Evolutionary conservation across 2,329 filamentous ascomycete species (phyloP), one percentile per base, ranked within the genome.

Genomic region (Ploettnerulaceae sp.): DNA sequence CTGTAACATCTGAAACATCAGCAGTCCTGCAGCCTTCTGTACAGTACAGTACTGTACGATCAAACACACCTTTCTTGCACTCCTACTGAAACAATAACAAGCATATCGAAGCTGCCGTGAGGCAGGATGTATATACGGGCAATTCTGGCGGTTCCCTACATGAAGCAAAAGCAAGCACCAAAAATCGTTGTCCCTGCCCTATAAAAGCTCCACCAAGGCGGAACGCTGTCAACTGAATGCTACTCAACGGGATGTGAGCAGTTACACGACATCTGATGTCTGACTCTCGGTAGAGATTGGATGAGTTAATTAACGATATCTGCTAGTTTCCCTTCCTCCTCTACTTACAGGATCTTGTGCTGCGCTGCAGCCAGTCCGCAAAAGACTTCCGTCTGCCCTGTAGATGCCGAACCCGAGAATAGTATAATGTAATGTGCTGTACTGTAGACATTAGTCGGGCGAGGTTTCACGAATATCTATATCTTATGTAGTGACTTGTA

Each of bases 61-160:
- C 51, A 52, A 54, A 54, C 50, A 53, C 40, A 44, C 37, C 46
- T 41, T 43, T 15, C 40, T 40, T 46, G 31, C 28, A 47, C 45
- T 47, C 33, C 42, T 29, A 44, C 18, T 48, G 49, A 48, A 52
- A 46, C 49, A 49, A n/a, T 46, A 32, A 21, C 34, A 41, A 43
- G 49, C 36, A 44, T 41, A 37, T 40, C 33, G 17, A 32, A 45
- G 32, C 40, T 21, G 35, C 35, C 39, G 38, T 41, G 31, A 36
- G 35, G 34, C 37, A 36, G 41, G 33, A 50, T 48, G 43, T 41
- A 38, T 46, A 33, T 21, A 26, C n/a, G 34, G 25, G 8, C n/a
- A 14, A 21, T 12, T 24, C 36, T 4, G 17, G 38, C 45, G 53
- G 48, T 42, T 34, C 38, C 39, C 28, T 31, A 51, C 45, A 51